phyloP scores from a whole-genome alignment of 257 asterid species.

The Petrea volubilis region DNA sequence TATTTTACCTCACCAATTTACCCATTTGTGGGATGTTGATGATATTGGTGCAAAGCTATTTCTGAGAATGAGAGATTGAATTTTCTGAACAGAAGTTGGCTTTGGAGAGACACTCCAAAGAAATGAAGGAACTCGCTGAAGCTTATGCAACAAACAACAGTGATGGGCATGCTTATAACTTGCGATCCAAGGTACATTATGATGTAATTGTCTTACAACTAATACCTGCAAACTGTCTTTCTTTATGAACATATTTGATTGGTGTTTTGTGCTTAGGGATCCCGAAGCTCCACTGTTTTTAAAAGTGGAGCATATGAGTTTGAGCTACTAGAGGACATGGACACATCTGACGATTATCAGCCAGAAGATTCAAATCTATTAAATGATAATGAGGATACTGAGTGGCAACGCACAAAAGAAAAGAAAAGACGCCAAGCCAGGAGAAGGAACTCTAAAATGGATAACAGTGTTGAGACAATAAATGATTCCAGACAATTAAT shows the following conservation, averaged over 20 bases:
- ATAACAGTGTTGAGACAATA: conserved; percentile 24
- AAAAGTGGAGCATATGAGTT: conserved; percentile 31
- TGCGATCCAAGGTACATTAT: conserved; percentile 65
- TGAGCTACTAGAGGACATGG: conserved; percentile 76
- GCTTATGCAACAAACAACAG: conserved; percentile 20
- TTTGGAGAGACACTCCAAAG: conserved; percentile 47
- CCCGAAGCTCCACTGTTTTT: conserved; percentile 49
- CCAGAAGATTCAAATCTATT: conserved; percentile 21
- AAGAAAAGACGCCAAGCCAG: conserved; percentile 39
- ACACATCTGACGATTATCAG: conserved; percentile 61
- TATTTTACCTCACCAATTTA: neutral
- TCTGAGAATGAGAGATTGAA: neutral
- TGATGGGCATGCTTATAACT: conserved; percentile 65
- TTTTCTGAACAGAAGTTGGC: conserved; percentile 53
- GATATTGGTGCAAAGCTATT: neutral
- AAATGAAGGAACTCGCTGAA: conserved; percentile 30
- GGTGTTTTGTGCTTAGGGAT: conserved; percentile 40
- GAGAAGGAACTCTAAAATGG: conserved; percentile 38
- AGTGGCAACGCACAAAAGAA: conserved; percentile 41
- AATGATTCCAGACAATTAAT: conserved; percentile 21
- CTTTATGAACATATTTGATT: neutral
- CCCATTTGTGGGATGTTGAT: neutral
- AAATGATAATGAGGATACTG: conserved; percentile 40
- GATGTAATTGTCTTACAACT: neutral
- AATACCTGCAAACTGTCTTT: neutral